These are phyloP conservation scores for Chalciporus piperatus DNA, from an alignment of 768 basidiomycete genomes.

Conservation along the genomic window DNA sequence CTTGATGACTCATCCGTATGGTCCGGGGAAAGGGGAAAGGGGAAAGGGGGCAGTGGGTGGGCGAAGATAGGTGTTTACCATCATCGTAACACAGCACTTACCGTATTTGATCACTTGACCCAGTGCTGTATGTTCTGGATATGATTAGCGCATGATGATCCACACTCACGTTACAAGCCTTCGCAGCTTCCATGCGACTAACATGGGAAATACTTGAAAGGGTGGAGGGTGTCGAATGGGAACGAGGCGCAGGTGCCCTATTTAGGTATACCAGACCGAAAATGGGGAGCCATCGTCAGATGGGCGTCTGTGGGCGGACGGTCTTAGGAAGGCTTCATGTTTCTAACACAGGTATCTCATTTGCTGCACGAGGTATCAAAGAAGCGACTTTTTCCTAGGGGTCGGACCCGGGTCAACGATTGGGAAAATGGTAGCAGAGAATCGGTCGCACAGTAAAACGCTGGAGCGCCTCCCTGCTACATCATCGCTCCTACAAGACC, in stretches of 20 bases:
- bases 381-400: constrained; percentile 52
- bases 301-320: neutral
- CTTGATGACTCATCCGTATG: neutral
- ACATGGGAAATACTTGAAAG: constrained; percentile 50
- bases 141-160: neutral
- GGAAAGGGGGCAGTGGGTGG: neutral
- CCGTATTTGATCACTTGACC: neutral
- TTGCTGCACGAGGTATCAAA: constrained; percentile 57
- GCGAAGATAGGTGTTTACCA: neutral
- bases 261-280: neutral
- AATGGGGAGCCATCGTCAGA: neutral
- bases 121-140: neutral
- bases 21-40: neutral
- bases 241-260: neutral
- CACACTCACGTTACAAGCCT: constrained; percentile 2
- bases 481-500: neutral
- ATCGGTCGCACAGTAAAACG: constrained; percentile 43
- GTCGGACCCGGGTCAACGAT: constrained; percentile 37
- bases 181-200: constrained; percentile 56
- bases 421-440: constrained; percentile 47
- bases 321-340: constrained; percentile 5
- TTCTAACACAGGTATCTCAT: constrained; percentile 38
- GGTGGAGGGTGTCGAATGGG: constrained; percentile 9
- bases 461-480: constrained; percentile 62
- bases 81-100: neutral